Evolutionary conservation across 371 early-diverging fungal genomes (phyloP).

Genomic region (Syncephalis fuscata): DNA sequence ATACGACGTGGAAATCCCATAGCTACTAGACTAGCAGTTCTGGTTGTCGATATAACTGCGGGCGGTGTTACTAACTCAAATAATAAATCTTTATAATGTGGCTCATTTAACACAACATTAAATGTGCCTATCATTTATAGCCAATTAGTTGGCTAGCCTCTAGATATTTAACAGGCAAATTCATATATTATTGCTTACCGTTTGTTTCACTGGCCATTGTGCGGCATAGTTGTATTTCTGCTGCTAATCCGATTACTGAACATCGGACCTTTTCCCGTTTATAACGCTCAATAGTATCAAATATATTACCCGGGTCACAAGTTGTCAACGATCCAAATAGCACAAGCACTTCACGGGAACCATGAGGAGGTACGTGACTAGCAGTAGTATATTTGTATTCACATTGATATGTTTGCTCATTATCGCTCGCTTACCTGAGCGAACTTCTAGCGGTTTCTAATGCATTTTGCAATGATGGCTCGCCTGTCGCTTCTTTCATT

Average conservation of each 20-base stretch:
- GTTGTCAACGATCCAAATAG: constrained; percentile 78
- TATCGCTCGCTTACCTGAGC: constrained; percentile 18
- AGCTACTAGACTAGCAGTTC: constrained; percentile 48
- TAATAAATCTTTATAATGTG: constrained; percentile 57
- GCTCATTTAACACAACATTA: constrained; percentile 71
- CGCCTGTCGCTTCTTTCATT: constrained; percentile 65
- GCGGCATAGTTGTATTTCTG: constrained; percentile 79
- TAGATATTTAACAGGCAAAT: not conserved
- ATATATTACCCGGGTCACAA: constrained; percentile 84
- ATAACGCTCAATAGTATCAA: constrained; percentile 55
- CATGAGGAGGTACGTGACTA: constrained; percentile 82
- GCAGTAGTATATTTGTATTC: constrained; percentile 4
- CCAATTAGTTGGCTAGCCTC: not conserved
- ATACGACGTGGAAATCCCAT: constrained; percentile 85
- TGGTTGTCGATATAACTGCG: constrained; percentile 32
- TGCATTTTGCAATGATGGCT: constrained; percentile 85
- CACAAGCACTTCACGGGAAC: constrained; percentile 72
- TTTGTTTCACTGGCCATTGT: constrained; percentile 51
- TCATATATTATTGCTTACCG: constrained; percentile 22
- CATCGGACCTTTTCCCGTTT: constrained; percentile 53
- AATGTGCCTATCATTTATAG: constrained; percentile 36
- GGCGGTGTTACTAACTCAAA: constrained; percentile 73
- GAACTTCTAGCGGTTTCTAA: constrained; percentile 60
- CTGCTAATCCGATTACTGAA: constrained; percentile 72
- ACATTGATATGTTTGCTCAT: not conserved